phyloP scores from a whole-genome alignment of 1,284 basidiomycete species.

The Ceraceosorus guamensis region DNA sequence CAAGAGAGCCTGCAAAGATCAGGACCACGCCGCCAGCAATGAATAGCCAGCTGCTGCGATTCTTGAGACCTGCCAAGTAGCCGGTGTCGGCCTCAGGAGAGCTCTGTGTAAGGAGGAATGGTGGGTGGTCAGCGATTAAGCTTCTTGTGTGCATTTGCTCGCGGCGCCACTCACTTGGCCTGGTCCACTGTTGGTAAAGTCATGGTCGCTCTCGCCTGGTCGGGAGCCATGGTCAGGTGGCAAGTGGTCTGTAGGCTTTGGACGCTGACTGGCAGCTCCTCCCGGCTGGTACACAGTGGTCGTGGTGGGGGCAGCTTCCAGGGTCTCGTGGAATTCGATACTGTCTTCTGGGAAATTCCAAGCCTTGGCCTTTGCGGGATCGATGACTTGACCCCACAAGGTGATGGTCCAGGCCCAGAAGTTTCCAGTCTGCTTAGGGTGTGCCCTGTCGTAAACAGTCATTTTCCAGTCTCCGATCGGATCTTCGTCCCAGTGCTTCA shows the following conservation, averaged over 20 bases:
- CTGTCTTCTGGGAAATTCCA: conserved; percentile 44
- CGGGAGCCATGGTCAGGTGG: conserved; percentile 69
- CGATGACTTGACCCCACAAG: conserved; percentile 83
- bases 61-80: conserved; percentile 72
- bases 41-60: conserved; percentile 75
- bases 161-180: not conserved
- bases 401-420: conserved; percentile 89
- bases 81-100: conserved; percentile 63
- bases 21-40: conserved; percentile 65
- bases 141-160: not conserved
- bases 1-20: conserved; percentile 65
- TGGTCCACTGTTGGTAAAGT: conserved; percentile 43
- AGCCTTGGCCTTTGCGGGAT: conserved; percentile 59
- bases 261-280: conserved; percentile 53
- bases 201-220: conserved; percentile 42
- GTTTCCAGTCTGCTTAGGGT: conserved; percentile 57
- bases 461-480: conserved; percentile 90
- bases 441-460: conserved; percentile 62
- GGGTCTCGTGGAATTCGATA: conserved; percentile 48
- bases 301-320: conserved; percentile 54
- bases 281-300: conserved; percentile 29
- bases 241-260: conserved; percentile 80
- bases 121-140: no score
- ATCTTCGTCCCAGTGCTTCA: conserved; percentile 97
- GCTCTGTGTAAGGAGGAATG: no score